Evolutionary conservation across 2,329 filamentous ascomycete species (phyloP).

Genomic region (Aspergillus thermomutatus): DNA sequence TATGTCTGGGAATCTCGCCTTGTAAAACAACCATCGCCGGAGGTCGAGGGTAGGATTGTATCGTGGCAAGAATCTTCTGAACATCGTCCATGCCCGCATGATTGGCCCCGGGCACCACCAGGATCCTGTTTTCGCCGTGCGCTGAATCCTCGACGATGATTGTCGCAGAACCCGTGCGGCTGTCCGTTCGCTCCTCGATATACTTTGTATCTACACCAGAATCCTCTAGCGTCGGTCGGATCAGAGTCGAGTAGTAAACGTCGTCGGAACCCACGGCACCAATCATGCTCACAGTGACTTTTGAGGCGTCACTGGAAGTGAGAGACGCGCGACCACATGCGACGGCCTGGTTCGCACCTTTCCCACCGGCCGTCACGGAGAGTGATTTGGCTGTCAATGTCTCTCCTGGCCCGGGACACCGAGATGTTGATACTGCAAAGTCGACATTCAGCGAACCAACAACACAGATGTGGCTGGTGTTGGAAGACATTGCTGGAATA

Average conservation of each 20-base stretch:
- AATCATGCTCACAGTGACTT: constrained; percentile 59
- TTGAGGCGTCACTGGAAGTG: constrained; percentile 53
- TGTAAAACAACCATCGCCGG: background rate
- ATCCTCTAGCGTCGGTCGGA: constrained; percentile 51
- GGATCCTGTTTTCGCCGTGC: constrained; percentile 67
- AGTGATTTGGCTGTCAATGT: constrained; percentile 74
- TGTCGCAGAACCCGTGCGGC: constrained; percentile 51
- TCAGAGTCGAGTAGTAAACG: constrained; percentile 58
- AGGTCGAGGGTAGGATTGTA: background rate
- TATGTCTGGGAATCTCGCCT: background rate
- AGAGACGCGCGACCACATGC: background rate
- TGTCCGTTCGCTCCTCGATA: constrained; percentile 49
- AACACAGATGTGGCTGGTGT: constrained; percentile 57
- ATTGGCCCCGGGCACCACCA: constrained; percentile 67
- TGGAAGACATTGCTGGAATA: no score
- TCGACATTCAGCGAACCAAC: constrained; percentile 89
- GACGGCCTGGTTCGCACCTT: background rate
- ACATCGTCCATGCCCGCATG: constrained; percentile 31
- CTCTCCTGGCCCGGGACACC: constrained; percentile 75
- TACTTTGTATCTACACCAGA: constrained; percentile 58
- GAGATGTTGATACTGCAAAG: constrained; percentile 75
- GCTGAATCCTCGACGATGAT: constrained; percentile 68
- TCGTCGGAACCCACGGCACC: constrained; percentile 59
- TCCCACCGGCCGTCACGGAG: constrained; percentile 27
- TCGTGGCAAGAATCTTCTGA: constrained; percentile 24